Conservation (phyloP, 2,329 filamentous ascomycete genomes). For the Ophiocordyceps robertsii region DNA sequence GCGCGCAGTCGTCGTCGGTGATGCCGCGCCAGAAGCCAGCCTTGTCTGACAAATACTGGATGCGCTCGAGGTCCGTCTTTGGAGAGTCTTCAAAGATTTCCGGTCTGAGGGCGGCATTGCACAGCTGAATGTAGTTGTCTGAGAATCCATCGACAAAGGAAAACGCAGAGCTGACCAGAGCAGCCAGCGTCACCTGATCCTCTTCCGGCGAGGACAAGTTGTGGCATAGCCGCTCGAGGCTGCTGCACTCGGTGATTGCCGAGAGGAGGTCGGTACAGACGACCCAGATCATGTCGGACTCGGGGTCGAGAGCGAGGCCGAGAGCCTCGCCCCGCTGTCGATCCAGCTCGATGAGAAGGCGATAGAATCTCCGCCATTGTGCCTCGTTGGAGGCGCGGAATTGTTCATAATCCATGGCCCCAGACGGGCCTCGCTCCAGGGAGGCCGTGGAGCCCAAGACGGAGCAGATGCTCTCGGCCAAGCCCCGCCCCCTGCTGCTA, state of each 20-base stretch:
- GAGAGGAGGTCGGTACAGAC: slow-evolving; percentile 72
- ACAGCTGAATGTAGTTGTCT: slow-evolving; percentile 53
- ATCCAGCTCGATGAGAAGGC: slow-evolving; percentile 73
- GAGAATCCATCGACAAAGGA: slow-evolving; percentile 59
- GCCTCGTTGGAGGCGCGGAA: slow-evolving; percentile 62
- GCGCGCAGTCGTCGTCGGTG: slow-evolving; percentile 65
- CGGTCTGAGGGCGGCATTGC: slow-evolving; percentile 51
- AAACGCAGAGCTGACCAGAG: slow-evolving; percentile 55
- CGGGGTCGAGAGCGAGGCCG: slow-evolving; percentile 59
- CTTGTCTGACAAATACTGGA: slow-evolving; percentile 66
- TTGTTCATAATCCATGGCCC: slow-evolving; percentile 59
- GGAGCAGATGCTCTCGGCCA: slow-evolving; percentile 65
- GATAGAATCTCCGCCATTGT: slow-evolving; percentile 86
- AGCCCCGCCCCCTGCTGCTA: slow-evolving; percentile 33
- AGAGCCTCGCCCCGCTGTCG: slow-evolving; percentile 74
- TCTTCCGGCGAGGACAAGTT: slow-evolving; percentile 46
- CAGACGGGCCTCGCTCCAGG: slow-evolving; percentile 46
- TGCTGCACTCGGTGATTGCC: slow-evolving; percentile 66
- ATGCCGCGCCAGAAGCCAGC: slow-evolving; percentile 68
- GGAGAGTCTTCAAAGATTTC: slow-evolving; percentile 66
- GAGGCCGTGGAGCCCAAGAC: slow-evolving; percentile 57
- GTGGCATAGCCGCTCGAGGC: slow-evolving; percentile 60
- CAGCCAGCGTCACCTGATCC: slow-evolving; percentile 38
- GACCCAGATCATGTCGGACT: slow-evolving; percentile 65
- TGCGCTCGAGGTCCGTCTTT: slow-evolving; percentile 56